These are phyloP conservation scores for Penicillium paxilli DNA, from an alignment of 495 filamentous ascomycete genomes.

Conservation along the genomic window DNA sequence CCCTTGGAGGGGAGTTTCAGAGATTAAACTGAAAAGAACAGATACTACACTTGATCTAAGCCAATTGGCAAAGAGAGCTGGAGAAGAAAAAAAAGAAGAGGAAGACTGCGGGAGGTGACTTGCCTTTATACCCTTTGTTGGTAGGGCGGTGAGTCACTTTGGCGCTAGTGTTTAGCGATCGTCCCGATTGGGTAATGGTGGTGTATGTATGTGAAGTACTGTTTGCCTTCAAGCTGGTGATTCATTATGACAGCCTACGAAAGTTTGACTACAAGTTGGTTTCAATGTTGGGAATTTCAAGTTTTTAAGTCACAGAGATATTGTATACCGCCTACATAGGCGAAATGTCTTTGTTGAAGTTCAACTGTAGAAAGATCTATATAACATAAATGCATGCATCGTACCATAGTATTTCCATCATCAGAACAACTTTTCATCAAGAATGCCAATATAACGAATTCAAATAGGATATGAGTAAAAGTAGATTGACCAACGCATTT, in stretches of 20 bases:
- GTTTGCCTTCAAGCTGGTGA: too few species aligned
- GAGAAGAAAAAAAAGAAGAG: slow-evolving; percentile 50
- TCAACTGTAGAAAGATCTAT: not conserved
- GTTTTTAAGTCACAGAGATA: too few species aligned
- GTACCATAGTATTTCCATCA: not conserved
- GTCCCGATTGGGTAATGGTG: not conserved
- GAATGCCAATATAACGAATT: not conserved
- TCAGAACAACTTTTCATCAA: not conserved
- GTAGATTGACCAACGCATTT: not conserved
- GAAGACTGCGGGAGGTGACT: slow-evolving; percentile 17
- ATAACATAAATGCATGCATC: not conserved
- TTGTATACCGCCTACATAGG: not conserved
- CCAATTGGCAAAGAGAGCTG: slow-evolving; percentile 60
- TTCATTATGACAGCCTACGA: too few species aligned
- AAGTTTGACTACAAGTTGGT: too few species aligned
- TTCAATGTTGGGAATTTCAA: too few species aligned
- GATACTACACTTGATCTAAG: slow-evolving; percentile 99
- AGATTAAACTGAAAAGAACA: slow-evolving; percentile 99
- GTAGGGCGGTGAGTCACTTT: slow-evolving; percentile 14
- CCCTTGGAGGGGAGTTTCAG: slow-evolving; percentile 67
- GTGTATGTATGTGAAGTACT: too few species aligned
- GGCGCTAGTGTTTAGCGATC: not conserved
- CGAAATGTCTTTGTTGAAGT: not conserved
- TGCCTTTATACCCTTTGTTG: slow-evolving; percentile 29
- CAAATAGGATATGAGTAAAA: not conserved